A percentile compares a stretch with the other conserved stretches of the same genome.
Evolutionary conservation across 352 stramenopile genomes (phyloP).

Genomic region (Phytophthora cryptogea): DNA sequence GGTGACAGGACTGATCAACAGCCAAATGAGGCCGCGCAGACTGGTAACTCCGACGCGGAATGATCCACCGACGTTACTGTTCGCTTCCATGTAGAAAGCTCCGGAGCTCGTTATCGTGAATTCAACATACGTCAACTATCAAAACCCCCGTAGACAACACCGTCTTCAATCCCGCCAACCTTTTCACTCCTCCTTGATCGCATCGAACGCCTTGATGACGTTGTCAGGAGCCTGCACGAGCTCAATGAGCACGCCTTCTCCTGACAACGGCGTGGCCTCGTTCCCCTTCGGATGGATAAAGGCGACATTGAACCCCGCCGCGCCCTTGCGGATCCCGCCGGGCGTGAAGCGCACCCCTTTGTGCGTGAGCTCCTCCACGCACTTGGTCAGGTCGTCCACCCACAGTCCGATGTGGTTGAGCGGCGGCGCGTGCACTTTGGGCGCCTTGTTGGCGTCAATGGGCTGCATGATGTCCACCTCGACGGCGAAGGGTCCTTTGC

Average conservation of each 20-base stretch:
- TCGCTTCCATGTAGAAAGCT: too few species aligned
- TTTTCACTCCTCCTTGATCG: slow-evolving; percentile 37
- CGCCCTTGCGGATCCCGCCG: slow-evolving; percentile 96
- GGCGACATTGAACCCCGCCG: slow-evolving; percentile 96
- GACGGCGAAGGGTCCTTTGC: slow-evolving; percentile 90
- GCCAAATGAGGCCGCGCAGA: too few species aligned
- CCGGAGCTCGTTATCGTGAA: too few species aligned
- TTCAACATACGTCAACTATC: too few species aligned
- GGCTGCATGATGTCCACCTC: slow-evolving; percentile 99
- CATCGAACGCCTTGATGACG: slow-evolving; percentile 89
- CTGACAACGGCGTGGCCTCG: slow-evolving; percentile 89
- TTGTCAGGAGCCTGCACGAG: slow-evolving; percentile 95
- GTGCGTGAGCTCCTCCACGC: slow-evolving; percentile 91
- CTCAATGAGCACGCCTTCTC: slow-evolving; percentile 96
- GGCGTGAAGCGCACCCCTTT: slow-evolving; percentile 96
- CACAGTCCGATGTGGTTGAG: slow-evolving; percentile 99
- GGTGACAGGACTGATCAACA: too few species aligned
- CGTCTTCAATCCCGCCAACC: too few species aligned
- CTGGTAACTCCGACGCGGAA: too few species aligned
- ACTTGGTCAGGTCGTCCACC: slow-evolving; percentile 94
- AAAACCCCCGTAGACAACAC: too few species aligned
- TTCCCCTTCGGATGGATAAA: slow-evolving; percentile 99
- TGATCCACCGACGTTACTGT: too few species aligned
- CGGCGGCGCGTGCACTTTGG: slow-evolving; percentile 94
- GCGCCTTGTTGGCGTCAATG: slow-evolving; percentile 91